These are phyloP conservation scores for Metarhizium brunneum DNA, from an alignment of 2,329 filamentous ascomycete genomes.

Conservation along the genomic window DNA sequence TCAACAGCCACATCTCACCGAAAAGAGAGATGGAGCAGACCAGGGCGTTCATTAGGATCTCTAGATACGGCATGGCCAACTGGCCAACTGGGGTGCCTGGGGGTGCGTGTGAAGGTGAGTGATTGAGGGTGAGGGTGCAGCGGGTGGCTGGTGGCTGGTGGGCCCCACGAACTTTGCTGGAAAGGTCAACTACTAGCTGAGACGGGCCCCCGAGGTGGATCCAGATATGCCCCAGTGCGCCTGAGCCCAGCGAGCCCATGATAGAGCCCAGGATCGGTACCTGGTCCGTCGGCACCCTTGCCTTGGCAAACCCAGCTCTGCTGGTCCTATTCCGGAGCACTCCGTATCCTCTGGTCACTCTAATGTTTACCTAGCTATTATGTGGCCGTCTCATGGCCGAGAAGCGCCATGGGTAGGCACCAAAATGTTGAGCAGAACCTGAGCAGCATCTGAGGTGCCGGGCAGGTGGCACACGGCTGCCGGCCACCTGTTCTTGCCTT, in stretches of 20 bases:
- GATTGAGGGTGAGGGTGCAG: no score
- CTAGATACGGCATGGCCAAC: no score
- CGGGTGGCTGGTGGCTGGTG: not conserved
- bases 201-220: not conserved
- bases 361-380: no score
- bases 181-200: not conserved
- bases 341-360: not conserved
- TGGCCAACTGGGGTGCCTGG: no score
- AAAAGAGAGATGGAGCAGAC: no score
- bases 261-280: not conserved
- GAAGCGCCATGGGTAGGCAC: not conserved
- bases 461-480: conserved; percentile 8
- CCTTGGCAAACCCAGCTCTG: not conserved
- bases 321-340: not conserved
- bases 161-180: not conserved
- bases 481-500: conserved; percentile 5
- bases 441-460: not conserved
- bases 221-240: not conserved
- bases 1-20: no score
- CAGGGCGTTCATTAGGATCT: no score
- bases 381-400: no score
- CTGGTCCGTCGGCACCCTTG: not conserved
- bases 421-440: not conserved
- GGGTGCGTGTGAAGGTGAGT: no score
- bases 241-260: not conserved